Evolutionary conservation across 768 basidiomycete genomes (phyloP), one percentile per base, ranked within the genome.

Genomic region (Rhizopogon vinicolor): DNA sequence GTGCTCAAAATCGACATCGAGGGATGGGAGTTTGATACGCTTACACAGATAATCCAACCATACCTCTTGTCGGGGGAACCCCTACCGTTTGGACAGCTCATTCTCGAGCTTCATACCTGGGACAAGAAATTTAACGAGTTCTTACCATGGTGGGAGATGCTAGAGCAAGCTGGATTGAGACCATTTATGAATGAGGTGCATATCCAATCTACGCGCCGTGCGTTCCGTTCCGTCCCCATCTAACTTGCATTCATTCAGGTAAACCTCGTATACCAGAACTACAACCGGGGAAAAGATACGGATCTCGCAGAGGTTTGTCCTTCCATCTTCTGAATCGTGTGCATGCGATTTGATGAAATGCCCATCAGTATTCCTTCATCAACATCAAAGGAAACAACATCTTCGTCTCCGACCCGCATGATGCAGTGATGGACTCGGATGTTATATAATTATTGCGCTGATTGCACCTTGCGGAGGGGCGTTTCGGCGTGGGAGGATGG

Each of bases 261-360:
- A 22, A 83, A 83, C 64, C 65, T 83, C 42, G 79, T 83, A 18
- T 83, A 83, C 62, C 76, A 77, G 54, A 83, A 82, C 60, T 83
- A 82, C 64, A 81, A 83, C 62, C 73, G 65, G 54, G 72, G 73
- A 4, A 67, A 67, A 19, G 74, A 69, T 1, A 64, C 78, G 13
- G 78, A 81, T 53, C 74, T 83, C 13, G 78, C 75, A 6, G 82
- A 82, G 74, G 80, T 79, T 58, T 39, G 70, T 43, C 35, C 33
- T 7, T 37, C 7, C 13, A 9, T 2, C 2, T n/a, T 55, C 46
- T 16, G 5, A 52, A n/a, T 25, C 3, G 10, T 22, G n/a, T 10
- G 18, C 16, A 40, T 48, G 25, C 25, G 25, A 25, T n/a, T 41
- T 62, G 42, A 63, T 46, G 19, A 31, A 8, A 14, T 33, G 9